phyloP scores from a whole-genome alignment of 495 filamentous ascomycete genomes.

The Choiromyces venosus region DNA sequence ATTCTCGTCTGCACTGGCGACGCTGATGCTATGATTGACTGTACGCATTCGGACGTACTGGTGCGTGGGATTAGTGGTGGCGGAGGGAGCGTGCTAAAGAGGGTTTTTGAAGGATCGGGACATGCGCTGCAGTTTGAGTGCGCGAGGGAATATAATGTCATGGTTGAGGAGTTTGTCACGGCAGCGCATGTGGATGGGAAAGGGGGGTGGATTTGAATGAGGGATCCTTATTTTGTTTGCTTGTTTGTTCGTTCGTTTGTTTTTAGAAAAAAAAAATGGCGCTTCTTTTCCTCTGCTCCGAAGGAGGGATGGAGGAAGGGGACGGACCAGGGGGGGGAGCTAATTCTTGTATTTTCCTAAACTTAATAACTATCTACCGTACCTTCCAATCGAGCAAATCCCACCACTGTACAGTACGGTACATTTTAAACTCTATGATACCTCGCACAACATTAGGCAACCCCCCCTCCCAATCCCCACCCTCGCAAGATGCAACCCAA shows the following conservation, averaged over 20 bases:
- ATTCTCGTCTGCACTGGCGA: slow-evolving; percentile 72
- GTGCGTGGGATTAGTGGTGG: slow-evolving; percentile 43
- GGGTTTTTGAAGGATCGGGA: slow-evolving; percentile 59
- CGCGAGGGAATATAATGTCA: slow-evolving; percentile 54
- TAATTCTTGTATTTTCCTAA: background rate
- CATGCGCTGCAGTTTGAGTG: slow-evolving; percentile 65
- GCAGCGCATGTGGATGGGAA: slow-evolving; percentile 21
- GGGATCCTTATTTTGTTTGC: too few relatives aligned
- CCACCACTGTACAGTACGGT: too few relatives aligned
- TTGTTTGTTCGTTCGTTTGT: too few relatives aligned
- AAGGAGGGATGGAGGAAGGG: background rate
- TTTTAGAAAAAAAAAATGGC: background rate
- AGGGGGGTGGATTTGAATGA: background rate
- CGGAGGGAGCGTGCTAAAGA: slow-evolving; percentile 49
- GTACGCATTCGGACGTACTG: slow-evolving; percentile 54
- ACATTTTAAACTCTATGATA: too few relatives aligned
- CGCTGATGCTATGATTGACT: slow-evolving; percentile 66
- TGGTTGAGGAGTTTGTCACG: slow-evolving; percentile 52
- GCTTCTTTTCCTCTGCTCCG: background rate
- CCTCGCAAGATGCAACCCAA: background rate
- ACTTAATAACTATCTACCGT: too few relatives aligned
- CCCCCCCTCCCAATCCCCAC: background rate
- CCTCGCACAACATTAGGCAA: too few relatives aligned
- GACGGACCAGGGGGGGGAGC: background rate
- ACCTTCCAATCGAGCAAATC: too few relatives aligned